Conservation (phyloP, 805 yeast genomes). For the Candida yuanshanica region DNA sequence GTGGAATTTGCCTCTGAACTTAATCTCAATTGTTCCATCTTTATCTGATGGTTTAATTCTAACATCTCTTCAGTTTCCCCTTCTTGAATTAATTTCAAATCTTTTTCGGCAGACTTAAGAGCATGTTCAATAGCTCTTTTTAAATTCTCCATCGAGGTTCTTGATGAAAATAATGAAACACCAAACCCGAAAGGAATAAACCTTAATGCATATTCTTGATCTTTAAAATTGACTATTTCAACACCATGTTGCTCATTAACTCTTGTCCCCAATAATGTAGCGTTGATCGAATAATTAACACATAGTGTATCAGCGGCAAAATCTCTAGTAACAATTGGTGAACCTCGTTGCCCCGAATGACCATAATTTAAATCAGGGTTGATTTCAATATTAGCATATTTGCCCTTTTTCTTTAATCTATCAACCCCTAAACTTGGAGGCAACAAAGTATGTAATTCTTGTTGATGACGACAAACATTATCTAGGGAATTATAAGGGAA, state of each 20-base stretch:
- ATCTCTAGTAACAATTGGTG: conserved; percentile 50
- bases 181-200: conserved; percentile 36
- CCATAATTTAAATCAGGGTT: conserved; percentile 41
- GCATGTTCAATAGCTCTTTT: conserved; percentile 11
- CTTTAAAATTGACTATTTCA: conserved; percentile 25
- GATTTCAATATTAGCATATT: conserved; percentile 27
- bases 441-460: conserved; percentile 30
- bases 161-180: conserved; percentile 17
- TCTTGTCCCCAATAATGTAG: conserved; percentile 41
- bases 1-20: not conserved
- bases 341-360: conserved; percentile 42
- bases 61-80: conserved; percentile 14
- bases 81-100: conserved; percentile 11
- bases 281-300: conserved; percentile 49
- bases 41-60: conserved; percentile 13
- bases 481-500: conserved; percentile 51
- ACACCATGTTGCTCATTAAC: not conserved
- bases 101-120: conserved; percentile 14
- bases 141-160: conserved; percentile 6
- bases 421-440: conserved; percentile 39
- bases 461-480: conserved; percentile 43
- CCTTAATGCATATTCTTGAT: conserved; percentile 31
- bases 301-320: conserved; percentile 41
- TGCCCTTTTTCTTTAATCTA: conserved; percentile 25
- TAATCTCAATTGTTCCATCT: conserved; percentile 13